Conservation (phyloP, 805 yeast genomes). For the Nakazawaea wickerhamii region DNA sequence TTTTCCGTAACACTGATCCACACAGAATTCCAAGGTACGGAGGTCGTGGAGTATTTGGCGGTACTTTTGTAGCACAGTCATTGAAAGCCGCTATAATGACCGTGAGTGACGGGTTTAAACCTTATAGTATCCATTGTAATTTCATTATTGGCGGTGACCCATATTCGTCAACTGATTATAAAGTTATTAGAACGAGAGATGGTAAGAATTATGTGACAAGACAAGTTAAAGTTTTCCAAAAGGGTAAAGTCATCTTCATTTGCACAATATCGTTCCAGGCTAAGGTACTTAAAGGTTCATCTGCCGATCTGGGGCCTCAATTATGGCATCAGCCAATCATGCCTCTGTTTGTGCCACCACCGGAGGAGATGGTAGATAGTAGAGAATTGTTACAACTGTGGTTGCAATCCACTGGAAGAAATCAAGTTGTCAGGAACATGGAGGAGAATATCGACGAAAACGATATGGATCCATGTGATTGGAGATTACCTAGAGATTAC, state of each 20-base stretch:
- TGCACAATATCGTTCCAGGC: slow-evolving; percentile 45
- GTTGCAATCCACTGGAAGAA: slow-evolving; percentile 20
- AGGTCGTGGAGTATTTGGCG: slow-evolving; percentile 8
- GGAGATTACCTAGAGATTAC: slow-evolving; percentile 28
- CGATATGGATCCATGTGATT: slow-evolving; percentile 27
- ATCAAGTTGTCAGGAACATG: slow-evolving; percentile 19
- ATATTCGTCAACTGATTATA: slow-evolving; percentile 40
- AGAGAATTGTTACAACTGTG: slow-evolving; percentile 23
- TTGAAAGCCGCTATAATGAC: slow-evolving; percentile 53
- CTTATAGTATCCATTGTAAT: slow-evolving; percentile 58
- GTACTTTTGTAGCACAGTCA: slow-evolving; percentile 51
- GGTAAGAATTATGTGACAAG: slow-evolving; percentile 49
- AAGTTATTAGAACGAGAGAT: slow-evolving; percentile 46
- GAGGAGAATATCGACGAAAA: slow-evolving; percentile 20
- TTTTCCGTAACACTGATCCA: slow-evolving; percentile 5
- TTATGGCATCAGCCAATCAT: slow-evolving; percentile 22
- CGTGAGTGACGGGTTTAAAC: slow-evolving; percentile 40
- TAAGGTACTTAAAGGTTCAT: slow-evolving; percentile 25
- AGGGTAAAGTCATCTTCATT: slow-evolving; percentile 42
- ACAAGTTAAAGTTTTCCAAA: slow-evolving; percentile 51
- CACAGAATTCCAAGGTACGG: slow-evolving; percentile 1
- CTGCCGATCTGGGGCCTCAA: slow-evolving; percentile 25
- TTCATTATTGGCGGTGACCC: slow-evolving; percentile 53
- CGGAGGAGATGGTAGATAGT: slow-evolving; percentile 25
- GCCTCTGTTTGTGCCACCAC: slow-evolving; percentile 24